phyloP scores from a whole-genome alignment of 2,329 filamentous ascomycete species.

The Nemania sp. region DNA sequence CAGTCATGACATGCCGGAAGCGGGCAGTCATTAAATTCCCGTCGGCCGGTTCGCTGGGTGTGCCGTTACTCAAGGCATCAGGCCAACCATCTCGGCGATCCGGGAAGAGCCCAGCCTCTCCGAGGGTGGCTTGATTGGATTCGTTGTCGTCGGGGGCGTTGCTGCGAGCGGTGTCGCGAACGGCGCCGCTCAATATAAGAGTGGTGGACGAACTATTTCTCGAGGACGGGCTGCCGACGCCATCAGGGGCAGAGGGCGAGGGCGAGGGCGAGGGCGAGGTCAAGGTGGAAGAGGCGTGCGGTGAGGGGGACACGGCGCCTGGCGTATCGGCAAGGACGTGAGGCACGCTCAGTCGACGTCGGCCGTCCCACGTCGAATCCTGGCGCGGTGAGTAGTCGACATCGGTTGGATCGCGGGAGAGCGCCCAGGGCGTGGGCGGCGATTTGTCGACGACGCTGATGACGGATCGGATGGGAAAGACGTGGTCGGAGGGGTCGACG shows the following conservation, averaged over 20 bases:
- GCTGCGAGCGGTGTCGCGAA: conserved; percentile 27
- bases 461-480: conserved; percentile 83
- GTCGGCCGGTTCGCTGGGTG: conserved; percentile 33
- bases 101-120: conserved; percentile 20
- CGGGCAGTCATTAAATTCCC: conserved; percentile 68
- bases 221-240: conserved; percentile 23
- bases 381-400: conserved; percentile 45
- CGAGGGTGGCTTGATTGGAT: conserved; percentile 29
- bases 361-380: conserved; percentile 38
- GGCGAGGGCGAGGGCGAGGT: neutral
- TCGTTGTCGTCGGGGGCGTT: too few relatives aligned
- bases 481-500: conserved; percentile 57
- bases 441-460: conserved; percentile 69
- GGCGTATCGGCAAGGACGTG: conserved; percentile 38
- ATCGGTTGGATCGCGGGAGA: conserved; percentile 45
- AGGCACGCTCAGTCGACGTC: conserved; percentile 40
- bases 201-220: conserved; percentile 15
- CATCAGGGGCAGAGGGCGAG: conserved; percentile 3
- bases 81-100: conserved; percentile 9
- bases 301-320: neutral
- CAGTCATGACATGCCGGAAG: conserved; percentile 77
- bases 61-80: conserved; percentile 17
- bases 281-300: neutral
- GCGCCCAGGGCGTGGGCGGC: conserved; percentile 40
- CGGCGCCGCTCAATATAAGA: conserved; percentile 33